Base-by-base conservation (phyloP, 2,329 filamentous ascomycete species). In the Pseudocercospora musae region DNA sequence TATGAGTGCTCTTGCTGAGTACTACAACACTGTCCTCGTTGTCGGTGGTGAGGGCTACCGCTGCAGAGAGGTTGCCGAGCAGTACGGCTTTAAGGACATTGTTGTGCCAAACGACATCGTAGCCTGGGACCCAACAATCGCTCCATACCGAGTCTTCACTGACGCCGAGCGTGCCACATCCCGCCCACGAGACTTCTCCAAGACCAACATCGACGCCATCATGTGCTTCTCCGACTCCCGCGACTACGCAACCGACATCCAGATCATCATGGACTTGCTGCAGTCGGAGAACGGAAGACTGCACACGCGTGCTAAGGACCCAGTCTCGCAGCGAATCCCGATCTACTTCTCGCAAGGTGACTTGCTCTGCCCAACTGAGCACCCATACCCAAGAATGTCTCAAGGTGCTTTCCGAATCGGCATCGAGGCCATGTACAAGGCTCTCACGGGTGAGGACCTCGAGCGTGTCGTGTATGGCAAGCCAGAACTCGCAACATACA, bases 401-500 rank as follows among this genome's bases (percentile, higher is more conserved):
- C 88, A 90, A 77, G 88, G 88, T 66, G 83, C 86, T n/a, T 91
- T 91, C 86, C 86, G 88, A 70, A 89, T 90, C 69, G 85, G 86
- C 37, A 82, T 91, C 59, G 88, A 90, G 77, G 87, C 87, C 66
- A 89, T 90, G 79, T 92, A 89, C 82, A 87, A 86, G 77, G 82
- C 87, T 18, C 78, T 90, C 62, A 90, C 87, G 0, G 88, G 87
- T 62, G 82, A 82, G 15, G 88, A 90, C 66, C 85, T 91, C 52
- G 88, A 90, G 82, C 88, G 88, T 81, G 86, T 89, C 33, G 86
- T 91, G 60, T 90, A 90, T 79, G 88, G 88, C 72, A 91, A 91
- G 82, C 88, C 88, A 25, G 88, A 90, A 75, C 71, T 86, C 63
- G 88, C 88, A 4, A 90, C 88, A n/a, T 91, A 90, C 83, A 89